Evolutionary conservation across 331 rosid species (phyloP).

Genomic region (Pyrus hybrid): DNA sequence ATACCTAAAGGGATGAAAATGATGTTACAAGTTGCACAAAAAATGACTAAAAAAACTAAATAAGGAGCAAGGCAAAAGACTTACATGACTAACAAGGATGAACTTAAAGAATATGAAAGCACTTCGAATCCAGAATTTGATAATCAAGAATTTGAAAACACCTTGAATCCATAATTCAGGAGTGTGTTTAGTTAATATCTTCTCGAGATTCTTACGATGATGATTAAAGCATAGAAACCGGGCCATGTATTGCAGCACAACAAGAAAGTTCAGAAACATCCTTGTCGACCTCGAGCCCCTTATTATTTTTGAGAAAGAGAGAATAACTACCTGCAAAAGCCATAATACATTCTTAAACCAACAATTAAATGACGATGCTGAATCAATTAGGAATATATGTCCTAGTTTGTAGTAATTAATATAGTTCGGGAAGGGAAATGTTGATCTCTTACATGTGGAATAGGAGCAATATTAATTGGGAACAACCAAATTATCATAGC

Average conservation of each 20-base stretch:
- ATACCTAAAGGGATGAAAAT: not conserved
- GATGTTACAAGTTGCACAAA: not conserved
- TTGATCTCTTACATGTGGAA: too few species aligned
- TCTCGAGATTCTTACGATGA: not conserved
- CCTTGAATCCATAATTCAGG: not conserved
- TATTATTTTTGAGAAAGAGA: not conserved
- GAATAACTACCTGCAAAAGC: not conserved
- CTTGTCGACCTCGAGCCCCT: too few species aligned
- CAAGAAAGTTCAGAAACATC: not conserved
- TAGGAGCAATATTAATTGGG: too few species aligned
- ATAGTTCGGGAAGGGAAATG: too few species aligned
- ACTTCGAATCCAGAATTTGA: not conserved
- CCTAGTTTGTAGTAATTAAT: too few species aligned
- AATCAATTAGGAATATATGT: too few species aligned
- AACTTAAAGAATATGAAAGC: not conserved
- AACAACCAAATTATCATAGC: too few species aligned
- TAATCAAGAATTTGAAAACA: too few species aligned
- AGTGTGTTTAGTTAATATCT: fast-evolving
- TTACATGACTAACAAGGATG: not conserved
- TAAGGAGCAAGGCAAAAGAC: not conserved
- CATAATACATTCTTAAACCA: too few species aligned
- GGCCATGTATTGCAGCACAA: not conserved
- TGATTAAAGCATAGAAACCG: not conserved
- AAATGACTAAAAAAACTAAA: not conserved
- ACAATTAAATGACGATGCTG: too few species aligned